A percentile compares a stretch with the other conserved stretches of the same genome.
phyloP scores from a whole-genome alignment of 148 eudicot genomes.

The Rhododendron kiyosumense region DNA sequence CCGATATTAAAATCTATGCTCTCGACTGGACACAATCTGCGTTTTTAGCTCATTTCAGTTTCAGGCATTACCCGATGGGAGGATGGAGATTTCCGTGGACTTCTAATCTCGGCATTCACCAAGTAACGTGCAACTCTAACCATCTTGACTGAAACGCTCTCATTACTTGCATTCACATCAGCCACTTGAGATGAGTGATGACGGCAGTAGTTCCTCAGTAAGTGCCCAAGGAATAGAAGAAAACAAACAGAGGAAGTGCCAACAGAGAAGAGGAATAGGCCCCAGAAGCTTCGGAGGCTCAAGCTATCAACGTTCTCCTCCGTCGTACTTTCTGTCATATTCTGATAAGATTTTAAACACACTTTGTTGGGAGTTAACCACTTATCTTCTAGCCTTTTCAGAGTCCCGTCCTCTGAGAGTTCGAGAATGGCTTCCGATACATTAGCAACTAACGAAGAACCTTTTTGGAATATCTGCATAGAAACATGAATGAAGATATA shows the following conservation, averaged over 20 bases:
- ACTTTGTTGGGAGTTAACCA: neutral
- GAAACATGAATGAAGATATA: neutral
- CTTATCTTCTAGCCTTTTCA: slow-evolving; percentile 8
- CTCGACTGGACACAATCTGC: too few relatives aligned
- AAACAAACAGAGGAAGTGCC: slow-evolving; percentile 1
- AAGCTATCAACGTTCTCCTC: neutral
- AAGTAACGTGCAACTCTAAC: neutral
- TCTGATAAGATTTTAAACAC: neutral
- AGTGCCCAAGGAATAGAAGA: neutral
- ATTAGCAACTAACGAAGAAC: slow-evolving; percentile 22
- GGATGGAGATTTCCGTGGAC: neutral
- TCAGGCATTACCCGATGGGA: neutral
- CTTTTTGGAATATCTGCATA: slow-evolving; percentile 32
- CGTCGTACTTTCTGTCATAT: neutral
- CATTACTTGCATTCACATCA: neutral
- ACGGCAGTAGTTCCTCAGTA: neutral
- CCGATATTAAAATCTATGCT: too few relatives aligned
- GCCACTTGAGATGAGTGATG: too few relatives aligned
- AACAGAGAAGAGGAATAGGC: slow-evolving; percentile 8
- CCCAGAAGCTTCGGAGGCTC: slow-evolving; percentile 14
- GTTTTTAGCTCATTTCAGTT: too few relatives aligned
- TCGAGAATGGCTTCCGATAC: slow-evolving; percentile 25
- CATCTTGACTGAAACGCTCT: neutral
- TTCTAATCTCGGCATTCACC: slow-evolving; percentile 1
- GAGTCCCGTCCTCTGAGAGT: slow-evolving; percentile 17